Evolutionary conservation across 2,329 filamentous ascomycete species (phyloP), one percentile per base, ranked within the genome.

Genomic region (Cytospora paraplurivora): DNA sequence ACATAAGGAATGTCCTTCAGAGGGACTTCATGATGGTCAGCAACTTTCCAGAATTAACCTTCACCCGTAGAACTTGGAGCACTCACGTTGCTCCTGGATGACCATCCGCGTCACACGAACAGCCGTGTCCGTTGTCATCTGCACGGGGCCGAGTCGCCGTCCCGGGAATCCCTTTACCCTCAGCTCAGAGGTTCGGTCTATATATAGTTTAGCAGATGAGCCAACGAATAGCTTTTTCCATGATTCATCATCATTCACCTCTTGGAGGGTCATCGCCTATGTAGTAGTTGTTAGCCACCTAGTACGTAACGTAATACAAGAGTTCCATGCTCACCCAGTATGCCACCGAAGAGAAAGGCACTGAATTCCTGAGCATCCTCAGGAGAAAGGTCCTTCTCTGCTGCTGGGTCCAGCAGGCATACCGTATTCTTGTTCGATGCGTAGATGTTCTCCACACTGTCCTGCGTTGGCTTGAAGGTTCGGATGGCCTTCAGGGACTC

Each of bases 101-200:
- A 98, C 90, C 70, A 96, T 89, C 68, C 95, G 86, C 37, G 95
- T 98, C 52, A 97, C 94, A 69, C 95, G 85, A 57, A 97, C 95
- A 5, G 95, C 95, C 21, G 95, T 99, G 75, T 99, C 95, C 5
- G 95, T 99, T 3, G 95, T 98, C 94, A 99, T 97, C 77, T 99
- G 95, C 70, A 93, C 89, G 8, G 94, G 92, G 0, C 95, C 95
- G 35, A 99, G 82, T 63, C 95, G 85, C 59, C 95, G 88, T 63
- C 94, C 93, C 63, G 88, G 82, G 71, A 96, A 99, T 3, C 95
- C 95, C 75, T 98, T 97, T 77, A 92, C 93, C 59, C 95, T 88
- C 70, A 99, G 80, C 76, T 99, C 95, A n/a, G 91, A 94, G 5
- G 95, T 99, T 67, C 95, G 89, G 77, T 98, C 94, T 96, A 63